Evolutionary conservation across 2,329 filamentous ascomycete genomes (phyloP).

Genomic region (Cladorrhinum sp.): DNA sequence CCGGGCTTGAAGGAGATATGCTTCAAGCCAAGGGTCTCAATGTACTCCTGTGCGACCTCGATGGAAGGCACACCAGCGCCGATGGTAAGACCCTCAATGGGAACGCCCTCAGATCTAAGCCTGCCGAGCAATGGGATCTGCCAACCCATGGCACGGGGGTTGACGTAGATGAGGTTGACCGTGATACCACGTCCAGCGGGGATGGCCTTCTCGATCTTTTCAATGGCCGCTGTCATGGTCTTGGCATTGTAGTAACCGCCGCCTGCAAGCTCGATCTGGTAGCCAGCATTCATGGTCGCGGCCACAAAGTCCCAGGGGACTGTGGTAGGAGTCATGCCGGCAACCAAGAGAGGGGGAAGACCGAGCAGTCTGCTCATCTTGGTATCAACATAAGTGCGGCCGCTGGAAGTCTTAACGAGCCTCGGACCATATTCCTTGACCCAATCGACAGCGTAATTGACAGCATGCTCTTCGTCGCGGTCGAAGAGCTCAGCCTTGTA

Average conservation of each 20-base stretch:
- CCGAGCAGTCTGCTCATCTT: slow-evolving; percentile 90
- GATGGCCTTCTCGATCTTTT: slow-evolving; percentile 80
- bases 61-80: slow-evolving; percentile 92
- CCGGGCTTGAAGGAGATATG: slow-evolving; percentile 95
- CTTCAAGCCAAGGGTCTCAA: slow-evolving; percentile 86
- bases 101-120: slow-evolving; percentile 78
- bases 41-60: slow-evolving; percentile 90
- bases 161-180: slow-evolving; percentile 88
- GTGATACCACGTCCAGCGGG: slow-evolving; percentile 84
- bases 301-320: slow-evolving; percentile 90
- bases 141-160: slow-evolving; percentile 85
- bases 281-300: slow-evolving; percentile 91
- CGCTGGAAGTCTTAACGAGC: slow-evolving; percentile 82
- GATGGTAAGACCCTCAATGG: slow-evolving; percentile 88
- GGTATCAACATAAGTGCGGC: slow-evolving; percentile 90
- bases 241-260: slow-evolving; percentile 85
- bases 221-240: slow-evolving; percentile 77
- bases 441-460: slow-evolving; percentile 96
- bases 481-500: slow-evolving; percentile 99
- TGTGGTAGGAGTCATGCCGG: slow-evolving; percentile 89
- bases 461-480: slow-evolving; percentile 88
- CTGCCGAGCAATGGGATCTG: slow-evolving; percentile 82
- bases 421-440: slow-evolving; percentile 95
- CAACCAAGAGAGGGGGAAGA: slow-evolving; percentile 82
- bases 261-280: slow-evolving; percentile 85